These are phyloP conservation scores for Arabidopsis arenosa DNA, from an alignment of 345 rosid species.

Conservation along the genomic window DNA sequence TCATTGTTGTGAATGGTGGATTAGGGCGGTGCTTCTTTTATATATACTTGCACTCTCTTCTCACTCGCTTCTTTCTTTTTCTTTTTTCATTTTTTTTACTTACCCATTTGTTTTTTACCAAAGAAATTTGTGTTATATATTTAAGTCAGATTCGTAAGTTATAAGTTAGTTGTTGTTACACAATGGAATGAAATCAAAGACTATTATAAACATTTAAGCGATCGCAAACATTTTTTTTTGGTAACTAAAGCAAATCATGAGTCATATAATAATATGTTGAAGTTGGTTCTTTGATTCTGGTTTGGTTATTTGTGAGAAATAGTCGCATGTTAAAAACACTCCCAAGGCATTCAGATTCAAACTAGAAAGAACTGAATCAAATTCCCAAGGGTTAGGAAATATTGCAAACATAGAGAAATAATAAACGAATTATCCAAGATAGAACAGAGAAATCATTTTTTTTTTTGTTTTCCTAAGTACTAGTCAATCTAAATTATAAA, in stretches of 20 bases:
- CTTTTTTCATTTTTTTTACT: neutral
- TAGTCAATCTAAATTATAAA: neutral
- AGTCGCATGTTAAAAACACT: neutral
- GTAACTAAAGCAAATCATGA: neutral
- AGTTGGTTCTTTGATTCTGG: neutral
- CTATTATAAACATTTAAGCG: neutral
- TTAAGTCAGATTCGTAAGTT: neutral
- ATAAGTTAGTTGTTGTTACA: neutral
- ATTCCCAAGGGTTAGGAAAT: neutral
- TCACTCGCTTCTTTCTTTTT: neutral
- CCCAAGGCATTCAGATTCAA: neutral
- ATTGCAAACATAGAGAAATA: neutral
- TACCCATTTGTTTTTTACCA: constrained; percentile 2
- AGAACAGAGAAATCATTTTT: neutral
- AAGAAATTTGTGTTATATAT: neutral
- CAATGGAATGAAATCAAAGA: neutral
- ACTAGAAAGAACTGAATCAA: neutral
- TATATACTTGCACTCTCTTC: constrained; percentile 36
- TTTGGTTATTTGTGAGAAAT: neutral
- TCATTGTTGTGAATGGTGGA: constrained; percentile 50
- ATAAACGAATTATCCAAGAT: neutral
- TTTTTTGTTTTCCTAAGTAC: no score
- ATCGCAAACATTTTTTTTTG: neutral
- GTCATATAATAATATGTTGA: neutral
- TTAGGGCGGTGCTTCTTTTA: constrained; percentile 48